Percentiles rank a stretch among this genome's conserved stretches.
phyloP scores from a whole-genome alignment of 352 stramenopile species.

The Globisporangium viniferum region DNA sequence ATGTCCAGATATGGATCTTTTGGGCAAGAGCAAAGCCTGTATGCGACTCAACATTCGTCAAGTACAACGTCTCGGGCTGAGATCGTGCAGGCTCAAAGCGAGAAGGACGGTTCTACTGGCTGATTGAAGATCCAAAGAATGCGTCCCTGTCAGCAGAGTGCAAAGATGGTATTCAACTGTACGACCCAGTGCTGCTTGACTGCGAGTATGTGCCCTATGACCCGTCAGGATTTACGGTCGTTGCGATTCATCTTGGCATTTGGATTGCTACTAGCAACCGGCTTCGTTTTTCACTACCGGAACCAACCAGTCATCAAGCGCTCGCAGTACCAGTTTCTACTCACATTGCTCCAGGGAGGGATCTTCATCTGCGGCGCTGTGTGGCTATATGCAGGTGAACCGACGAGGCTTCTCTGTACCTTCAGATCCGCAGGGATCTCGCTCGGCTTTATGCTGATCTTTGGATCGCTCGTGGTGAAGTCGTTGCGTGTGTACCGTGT shows the following conservation, averaged over 20 bases:
- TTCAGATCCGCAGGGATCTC: slow-evolving; percentile 33
- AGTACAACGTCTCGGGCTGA: slow-evolving; percentile 38
- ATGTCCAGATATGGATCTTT: slow-evolving; percentile 29
- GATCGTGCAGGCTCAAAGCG: slow-evolving; percentile 16
- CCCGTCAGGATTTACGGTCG: slow-evolving; percentile 17
- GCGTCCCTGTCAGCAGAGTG: slow-evolving; percentile 35
- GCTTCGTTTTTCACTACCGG: slow-evolving; percentile 35
- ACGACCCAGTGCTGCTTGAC: slow-evolving; percentile 25
- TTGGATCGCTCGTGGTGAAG: slow-evolving; percentile 47
- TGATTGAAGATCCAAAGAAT: slow-evolving; percentile 23
- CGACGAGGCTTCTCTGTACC: slow-evolving; percentile 33
- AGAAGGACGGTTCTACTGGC: slow-evolving; percentile 31
- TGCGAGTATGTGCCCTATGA: slow-evolving; percentile 42
- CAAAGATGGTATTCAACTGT: slow-evolving; percentile 21
- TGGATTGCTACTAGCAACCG: slow-evolving; percentile 23
- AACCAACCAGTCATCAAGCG: slow-evolving; percentile 54
- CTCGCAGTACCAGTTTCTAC: slow-evolving; percentile 63
- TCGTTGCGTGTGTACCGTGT: slow-evolving; percentile 54
- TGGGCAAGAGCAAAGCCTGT: slow-evolving; percentile 27
- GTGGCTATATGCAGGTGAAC: slow-evolving; percentile 39
- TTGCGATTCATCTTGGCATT: slow-evolving; percentile 22
- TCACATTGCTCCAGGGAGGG: slow-evolving; percentile 46
- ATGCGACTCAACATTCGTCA: slow-evolving; percentile 40
- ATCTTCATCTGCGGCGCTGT: slow-evolving; percentile 43
- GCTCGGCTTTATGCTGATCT: slow-evolving; percentile 42